phyloP scores from a whole-genome alignment of 73 alveolate species.

The Paramecium octaurelia region DNA sequence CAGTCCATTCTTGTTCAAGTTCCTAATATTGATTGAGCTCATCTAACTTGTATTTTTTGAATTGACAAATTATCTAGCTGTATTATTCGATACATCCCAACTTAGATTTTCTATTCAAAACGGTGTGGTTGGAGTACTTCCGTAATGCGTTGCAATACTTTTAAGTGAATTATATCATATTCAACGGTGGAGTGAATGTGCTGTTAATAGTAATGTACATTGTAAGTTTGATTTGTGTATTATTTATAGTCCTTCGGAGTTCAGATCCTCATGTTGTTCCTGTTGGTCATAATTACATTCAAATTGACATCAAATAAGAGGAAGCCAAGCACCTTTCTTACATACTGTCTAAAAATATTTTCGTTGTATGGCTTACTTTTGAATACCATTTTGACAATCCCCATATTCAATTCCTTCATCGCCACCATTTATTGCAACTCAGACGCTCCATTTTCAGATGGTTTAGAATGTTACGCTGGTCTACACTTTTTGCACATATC shows the following conservation, averaged over 20 bases:
- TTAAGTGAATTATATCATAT: constrained; percentile 45
- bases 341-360: constrained; percentile 45
- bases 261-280: not conserved
- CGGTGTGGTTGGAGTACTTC: constrained; percentile 35
- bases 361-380: constrained; percentile 46
- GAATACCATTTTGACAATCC: constrained; percentile 48
- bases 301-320: constrained; percentile 22
- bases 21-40: constrained; percentile 48
- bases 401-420: constrained; percentile 54
- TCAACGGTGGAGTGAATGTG: constrained; percentile 48
- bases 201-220: constrained; percentile 13
- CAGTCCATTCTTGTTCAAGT: constrained; percentile 51
- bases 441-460: constrained; percentile 27
- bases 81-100: constrained; percentile 57
- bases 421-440: constrained; percentile 25
- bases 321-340: constrained; percentile 48
- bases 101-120: constrained; percentile 20
- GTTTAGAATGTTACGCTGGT: constrained; percentile 53
- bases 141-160: constrained; percentile 56
- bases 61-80: not conserved
- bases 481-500: constrained; percentile 48
- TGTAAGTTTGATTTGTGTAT: not conserved
- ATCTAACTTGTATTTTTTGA: constrained; percentile 43
- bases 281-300: constrained; percentile 23
- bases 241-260: constrained; percentile 26